A percentile compares a stretch with the other conserved stretches of the same genome.
Evolutionary conservation across 805 yeast species (phyloP).

Genomic region (Wickerhamomyces tratensis): DNA sequence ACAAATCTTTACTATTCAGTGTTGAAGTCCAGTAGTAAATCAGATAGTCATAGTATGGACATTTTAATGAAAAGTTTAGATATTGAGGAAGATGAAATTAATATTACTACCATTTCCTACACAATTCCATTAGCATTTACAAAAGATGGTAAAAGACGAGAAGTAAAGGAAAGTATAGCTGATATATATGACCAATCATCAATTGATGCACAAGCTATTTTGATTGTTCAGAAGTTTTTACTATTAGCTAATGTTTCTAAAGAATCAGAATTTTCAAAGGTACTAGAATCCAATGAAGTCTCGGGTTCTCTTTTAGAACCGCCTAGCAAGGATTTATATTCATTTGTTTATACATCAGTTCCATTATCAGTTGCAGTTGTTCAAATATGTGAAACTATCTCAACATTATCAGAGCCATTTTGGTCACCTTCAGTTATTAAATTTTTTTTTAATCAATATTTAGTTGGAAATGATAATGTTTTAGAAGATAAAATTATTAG

Average conservation of each 20-base stretch:
- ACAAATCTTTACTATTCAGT: no score
- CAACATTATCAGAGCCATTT: constrained; percentile 7
- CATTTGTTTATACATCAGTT: constrained; percentile 2
- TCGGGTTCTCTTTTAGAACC: constrained; percentile 1
- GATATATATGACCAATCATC: constrained; percentile 9
- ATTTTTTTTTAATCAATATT: constrained; percentile 27
- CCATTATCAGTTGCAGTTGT: constrained; percentile 8
- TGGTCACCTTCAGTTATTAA: constrained; percentile 28
- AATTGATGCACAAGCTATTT: constrained; percentile 13
- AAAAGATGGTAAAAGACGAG: constrained; percentile 26
- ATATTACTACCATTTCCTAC: constrained; percentile 25
- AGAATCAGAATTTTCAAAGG: constrained; percentile 13
- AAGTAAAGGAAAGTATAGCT: constrained; percentile 16
- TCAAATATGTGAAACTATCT: constrained; percentile 4
- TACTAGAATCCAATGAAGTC: constrained; percentile 5
- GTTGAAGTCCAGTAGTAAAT: no score
- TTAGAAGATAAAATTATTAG: constrained; percentile 14
- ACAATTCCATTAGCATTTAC: constrained; percentile 35
- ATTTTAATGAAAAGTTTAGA: no score
- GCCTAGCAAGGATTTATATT: constrained; percentile 3
- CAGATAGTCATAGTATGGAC: no score
- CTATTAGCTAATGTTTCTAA: constrained; percentile 29
- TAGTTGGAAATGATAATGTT: constrained; percentile 17
- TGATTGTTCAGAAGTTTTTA: constrained; percentile 29
- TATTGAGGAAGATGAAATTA: constrained; percentile 11